Evolutionary conservation across 2,329 filamentous ascomycete genomes (phyloP), one percentile per base, ranked within the genome.

Genomic region (Trichoderma sp.): DNA sequence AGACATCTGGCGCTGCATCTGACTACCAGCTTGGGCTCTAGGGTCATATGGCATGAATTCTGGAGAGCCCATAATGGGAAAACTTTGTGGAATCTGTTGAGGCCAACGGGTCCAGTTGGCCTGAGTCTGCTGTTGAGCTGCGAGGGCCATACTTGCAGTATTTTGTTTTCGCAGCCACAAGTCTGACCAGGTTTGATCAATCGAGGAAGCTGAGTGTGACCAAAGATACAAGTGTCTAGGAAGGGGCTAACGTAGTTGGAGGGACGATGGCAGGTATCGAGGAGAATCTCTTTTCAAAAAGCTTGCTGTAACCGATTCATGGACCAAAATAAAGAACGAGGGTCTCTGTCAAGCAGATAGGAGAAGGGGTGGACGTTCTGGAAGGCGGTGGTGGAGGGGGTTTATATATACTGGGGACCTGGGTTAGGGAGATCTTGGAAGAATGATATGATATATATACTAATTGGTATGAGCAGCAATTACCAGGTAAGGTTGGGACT

Each of bases 71-170:
- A 87, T 83, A 75, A 85, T 80, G 68, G 74, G 70, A 72, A 84
- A 86, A 42, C 84, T 82, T 58, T 76, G 72, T 15, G 77, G 78
- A 53, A 85, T 81, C 50, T 86, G 84, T 68, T 83, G 77, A 71
- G 82, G 77, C 83, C 85, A 87, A 72, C 84, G 84, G 73, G 80
- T 83, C 87, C 87, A 89, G 78, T 77, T 79, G 64, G 81, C 78
- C 71, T 79, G 73, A 56, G 78, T 78, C 69, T 81, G 76, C 66
- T 81, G 75, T 73, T 83, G 80, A 74, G 81, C 78, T 67, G 82
- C 79, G 73, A 85, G 80, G 72, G 83, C 82, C 84, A 87, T 79
- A 68, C 70, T 74, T 52, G 66, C n/a, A 5, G 29, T 48, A 35
- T 29, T 57, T 27, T 27, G 29, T 45, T 52, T 19, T 32, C 42